Conservation (phyloP, 345 rosid genomes). For the Hibiscus syriacus region DNA sequence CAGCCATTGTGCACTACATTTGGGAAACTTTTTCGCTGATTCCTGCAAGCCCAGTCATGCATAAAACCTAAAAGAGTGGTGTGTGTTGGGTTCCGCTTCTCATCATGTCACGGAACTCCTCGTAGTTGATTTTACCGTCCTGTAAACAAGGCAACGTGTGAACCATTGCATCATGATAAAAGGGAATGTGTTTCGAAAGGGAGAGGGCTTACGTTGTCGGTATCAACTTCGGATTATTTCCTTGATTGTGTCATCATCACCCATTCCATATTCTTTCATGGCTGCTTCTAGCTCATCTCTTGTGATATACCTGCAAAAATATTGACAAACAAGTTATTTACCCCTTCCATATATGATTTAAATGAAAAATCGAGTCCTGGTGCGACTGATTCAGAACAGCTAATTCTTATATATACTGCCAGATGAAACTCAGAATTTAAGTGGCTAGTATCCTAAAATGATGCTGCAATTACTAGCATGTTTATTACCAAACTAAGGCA, state of each 20-base stretch:
- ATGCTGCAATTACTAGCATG: background rate
- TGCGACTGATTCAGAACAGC: background rate
- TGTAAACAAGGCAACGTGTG: constrained; percentile 16
- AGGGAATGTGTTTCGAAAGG: background rate
- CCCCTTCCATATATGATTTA: background rate
- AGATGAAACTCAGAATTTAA: background rate
- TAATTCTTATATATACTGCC: background rate
- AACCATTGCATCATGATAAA: background rate
- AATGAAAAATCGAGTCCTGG: background rate
- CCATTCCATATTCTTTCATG: constrained; percentile 76
- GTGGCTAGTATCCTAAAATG: background rate
- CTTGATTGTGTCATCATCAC: constrained; percentile 61
- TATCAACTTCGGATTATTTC: constrained; percentile 85
- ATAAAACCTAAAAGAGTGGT: constrained; percentile 30
- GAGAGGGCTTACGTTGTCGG: constrained; percentile 55
- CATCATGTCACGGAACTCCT: constrained; percentile 84
- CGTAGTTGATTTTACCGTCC: constrained; percentile 87
- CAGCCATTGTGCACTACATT: background rate
- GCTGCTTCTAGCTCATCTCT: constrained; percentile 72
- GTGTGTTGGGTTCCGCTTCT: constrained; percentile 64
- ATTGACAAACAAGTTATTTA: background rate
- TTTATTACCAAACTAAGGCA: background rate
- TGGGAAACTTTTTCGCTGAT: background rate
- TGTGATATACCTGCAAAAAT: constrained; percentile 54
- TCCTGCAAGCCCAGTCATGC: background rate